Base-by-base conservation (phyloP, 768 basidiomycete species). In the Pulveroboletus sp. region DNA sequence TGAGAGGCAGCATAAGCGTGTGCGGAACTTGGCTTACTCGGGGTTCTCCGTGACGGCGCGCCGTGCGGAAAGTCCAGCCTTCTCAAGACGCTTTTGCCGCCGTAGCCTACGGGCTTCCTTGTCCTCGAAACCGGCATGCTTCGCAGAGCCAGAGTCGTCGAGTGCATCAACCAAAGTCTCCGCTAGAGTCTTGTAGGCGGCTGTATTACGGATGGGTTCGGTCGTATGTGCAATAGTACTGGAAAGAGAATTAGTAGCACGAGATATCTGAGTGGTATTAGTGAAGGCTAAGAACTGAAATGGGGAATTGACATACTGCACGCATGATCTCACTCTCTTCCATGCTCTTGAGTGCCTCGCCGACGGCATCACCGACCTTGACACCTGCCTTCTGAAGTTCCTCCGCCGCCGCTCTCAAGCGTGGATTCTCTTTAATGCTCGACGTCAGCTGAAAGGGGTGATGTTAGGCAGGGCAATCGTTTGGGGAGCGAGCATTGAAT, bases 181-280 rank as follows among this genome's bases (percentile, higher is more conserved):
- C 1, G 92, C 82, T 7, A 97, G 73, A 1, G 85, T 76, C 73
- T 96, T 96, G 74, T 99, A 99, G 1, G 95, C 91, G 13, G 81
- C 85, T 2, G 95, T 99, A 55, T 96, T 93, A 36, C 96, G 86
- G 52, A 99, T 88, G n/a, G 95, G 95, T 54, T 95, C 93, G 4
- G 96, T 97, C 13, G 92, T 89, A 38, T 85, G 83, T 40, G 85
- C 85, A 41, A 94, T 91, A 6, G 89, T 89, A 10, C 76, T 82
- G 7, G 93, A 93, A 48, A 95, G 82, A 6, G 91, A 89, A 14
- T 85, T 80, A 1, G 91, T 89, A 2, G 93, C 91, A 58, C 81
- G 78, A 7, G 90, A 86, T 51, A 98, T 86, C 91, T 94, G 38
- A 19, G 41, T 11, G 50, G 13, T 8, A 22, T 14, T 30, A 14